Percentiles rank a stretch among this genome's conserved stretches.
Conservation (phyloP, 305 asterid genomes). For the Striga hermonthica region DNA sequence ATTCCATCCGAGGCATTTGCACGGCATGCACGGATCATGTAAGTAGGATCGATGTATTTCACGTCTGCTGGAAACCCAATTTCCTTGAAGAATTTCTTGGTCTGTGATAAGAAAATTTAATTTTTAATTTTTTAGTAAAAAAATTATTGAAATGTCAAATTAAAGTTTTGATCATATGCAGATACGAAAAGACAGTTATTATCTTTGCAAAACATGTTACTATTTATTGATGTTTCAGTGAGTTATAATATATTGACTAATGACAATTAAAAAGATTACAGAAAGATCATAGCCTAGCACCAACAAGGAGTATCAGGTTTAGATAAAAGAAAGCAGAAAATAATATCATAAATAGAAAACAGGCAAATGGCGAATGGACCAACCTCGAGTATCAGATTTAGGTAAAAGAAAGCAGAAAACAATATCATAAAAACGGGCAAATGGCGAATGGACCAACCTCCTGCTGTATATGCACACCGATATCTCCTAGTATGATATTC, state of each 20-base stretch:
- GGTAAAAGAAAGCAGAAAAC: slow-evolving; percentile 8
- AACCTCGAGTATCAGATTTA: not conserved
- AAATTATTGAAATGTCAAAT: slow-evolving; percentile 10
- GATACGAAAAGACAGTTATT: not conserved
- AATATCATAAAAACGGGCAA: slow-evolving; percentile 1
- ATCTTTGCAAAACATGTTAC: not conserved
- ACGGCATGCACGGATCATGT: slow-evolving; percentile 98
- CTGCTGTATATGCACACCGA: slow-evolving; percentile 61
- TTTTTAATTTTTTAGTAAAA: not conserved
- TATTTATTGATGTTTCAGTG: too few relatives aligned
- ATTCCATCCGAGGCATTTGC: slow-evolving; percentile 98
- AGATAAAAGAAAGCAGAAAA: slow-evolving; percentile 11
- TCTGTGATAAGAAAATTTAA: slow-evolving; percentile 37
- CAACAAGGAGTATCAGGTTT: not conserved
- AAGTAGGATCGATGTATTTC: slow-evolving; percentile 94
- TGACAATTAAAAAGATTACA: not conserved
- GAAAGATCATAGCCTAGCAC: not conserved
- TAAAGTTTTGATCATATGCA: not conserved
- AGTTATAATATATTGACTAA: too few relatives aligned
- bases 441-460: slow-evolving; percentile 27
- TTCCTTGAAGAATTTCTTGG: slow-evolving; percentile 77
- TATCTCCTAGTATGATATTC: slow-evolving; percentile 70
- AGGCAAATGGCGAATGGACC: not conserved
- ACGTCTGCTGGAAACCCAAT: slow-evolving; percentile 75
- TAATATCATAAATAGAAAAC: slow-evolving; percentile 5